These are phyloP conservation scores for Xylaria palmicola DNA, from an alignment of 495 filamentous ascomycete species.

Conservation along the genomic window DNA sequence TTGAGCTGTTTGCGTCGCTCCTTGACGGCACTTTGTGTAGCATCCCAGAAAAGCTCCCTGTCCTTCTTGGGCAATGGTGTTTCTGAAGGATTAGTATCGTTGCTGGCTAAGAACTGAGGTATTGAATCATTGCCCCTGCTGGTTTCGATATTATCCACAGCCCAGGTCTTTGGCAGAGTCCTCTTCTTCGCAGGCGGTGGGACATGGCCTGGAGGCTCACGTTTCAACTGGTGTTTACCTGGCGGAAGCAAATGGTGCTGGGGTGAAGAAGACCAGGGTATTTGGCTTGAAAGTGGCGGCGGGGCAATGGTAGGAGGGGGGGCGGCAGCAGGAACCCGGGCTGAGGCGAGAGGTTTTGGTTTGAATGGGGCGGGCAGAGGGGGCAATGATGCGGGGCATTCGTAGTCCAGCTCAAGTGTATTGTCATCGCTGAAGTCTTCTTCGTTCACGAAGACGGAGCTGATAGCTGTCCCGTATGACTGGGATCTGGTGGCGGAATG, in stretches of 20 bases:
- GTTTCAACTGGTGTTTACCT: constrained; percentile 29
- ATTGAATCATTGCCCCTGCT: constrained; percentile 25
- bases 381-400: constrained; percentile 47
- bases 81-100: constrained; percentile 27
- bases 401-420: constrained; percentile 62
- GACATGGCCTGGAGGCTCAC: constrained; percentile 26
- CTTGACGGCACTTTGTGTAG: constrained; percentile 75
- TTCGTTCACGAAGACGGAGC: constrained; percentile 53
- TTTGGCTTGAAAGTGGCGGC: constrained; percentile 30
- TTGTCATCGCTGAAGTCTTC: constrained; percentile 71
- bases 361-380: constrained; percentile 29
- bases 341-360: not conserved
- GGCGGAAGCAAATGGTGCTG: constrained; percentile 26
- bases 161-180: constrained; percentile 32
- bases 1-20: constrained; percentile 78
- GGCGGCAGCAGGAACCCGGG: constrained; percentile 5
- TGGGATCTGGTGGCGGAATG: constrained; percentile 22
- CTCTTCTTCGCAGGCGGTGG: constrained; percentile 31
- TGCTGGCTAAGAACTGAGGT: constrained; percentile 38
- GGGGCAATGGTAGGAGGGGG: constrained; percentile 4
- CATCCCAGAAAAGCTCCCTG: constrained; percentile 64
- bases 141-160: not conserved
- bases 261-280: constrained; percentile 35
- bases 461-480: constrained; percentile 11
- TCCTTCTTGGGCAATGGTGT: constrained; percentile 41